Evolutionary conservation across 2,329 filamentous ascomycete species (phyloP).

Genomic region (Didymella glomerata): DNA sequence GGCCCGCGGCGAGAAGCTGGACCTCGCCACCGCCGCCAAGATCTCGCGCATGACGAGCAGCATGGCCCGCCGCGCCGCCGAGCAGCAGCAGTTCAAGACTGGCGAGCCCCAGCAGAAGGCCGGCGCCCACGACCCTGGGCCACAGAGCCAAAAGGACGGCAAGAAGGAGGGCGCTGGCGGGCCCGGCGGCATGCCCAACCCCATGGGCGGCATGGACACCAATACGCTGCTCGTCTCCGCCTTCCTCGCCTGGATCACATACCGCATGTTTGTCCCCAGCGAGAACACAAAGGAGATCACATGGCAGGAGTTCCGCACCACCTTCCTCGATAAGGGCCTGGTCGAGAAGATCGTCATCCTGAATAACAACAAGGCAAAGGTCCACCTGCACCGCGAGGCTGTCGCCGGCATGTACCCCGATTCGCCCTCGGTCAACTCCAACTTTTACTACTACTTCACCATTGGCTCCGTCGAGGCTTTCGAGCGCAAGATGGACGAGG

Average conservation of each 20-base stretch:
- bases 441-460: constrained; percentile 89
- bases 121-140: constrained; percentile 56
- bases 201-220: constrained; percentile 57
- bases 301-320: constrained; percentile 94
- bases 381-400: constrained; percentile 80
- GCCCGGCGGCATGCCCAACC: constrained; percentile 19
- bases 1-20: constrained; percentile 58
- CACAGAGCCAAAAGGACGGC: constrained; percentile 47
- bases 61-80: constrained; percentile 62
- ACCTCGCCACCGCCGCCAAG: constrained; percentile 67
- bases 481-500: constrained; percentile 85
- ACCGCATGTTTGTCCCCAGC: constrained; percentile 69
- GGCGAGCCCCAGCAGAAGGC: constrained; percentile 54
- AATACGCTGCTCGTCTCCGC: constrained; percentile 65
- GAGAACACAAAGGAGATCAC: constrained; percentile 83
- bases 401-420: constrained; percentile 77
- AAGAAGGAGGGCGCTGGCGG: constrained; percentile 38
- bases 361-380: constrained; percentile 77
- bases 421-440: constrained; percentile 71
- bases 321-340: constrained; percentile 93
- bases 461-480: constrained; percentile 96
- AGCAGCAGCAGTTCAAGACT: constrained; percentile 42
- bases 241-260: constrained; percentile 68
- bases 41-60: constrained; percentile 65
- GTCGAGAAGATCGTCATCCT: constrained; percentile 91